These are phyloP conservation scores for Begonia fuchsioides DNA, from an alignment of 306 rosid genomes.

Conservation along the genomic window DNA sequence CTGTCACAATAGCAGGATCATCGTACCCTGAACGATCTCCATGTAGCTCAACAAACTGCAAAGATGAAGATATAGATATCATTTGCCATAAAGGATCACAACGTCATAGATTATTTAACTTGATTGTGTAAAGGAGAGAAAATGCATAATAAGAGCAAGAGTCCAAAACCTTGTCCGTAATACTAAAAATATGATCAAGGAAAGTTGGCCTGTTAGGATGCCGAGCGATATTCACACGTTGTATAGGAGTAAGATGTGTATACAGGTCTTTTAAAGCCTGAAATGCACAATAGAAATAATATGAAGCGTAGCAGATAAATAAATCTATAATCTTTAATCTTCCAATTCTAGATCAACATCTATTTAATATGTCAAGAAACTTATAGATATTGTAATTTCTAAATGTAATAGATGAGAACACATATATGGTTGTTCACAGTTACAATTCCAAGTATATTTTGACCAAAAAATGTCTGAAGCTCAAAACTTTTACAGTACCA, in stretches of 20 bases:
- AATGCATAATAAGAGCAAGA: background rate
- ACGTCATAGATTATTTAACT: too few relatives aligned
- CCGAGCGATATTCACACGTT: slow-evolving; percentile 33
- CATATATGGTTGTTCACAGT: background rate
- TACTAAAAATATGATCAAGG: slow-evolving; percentile 43
- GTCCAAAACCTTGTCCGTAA: slow-evolving; percentile 35
- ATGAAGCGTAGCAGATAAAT: background rate
- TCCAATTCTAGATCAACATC: background rate
- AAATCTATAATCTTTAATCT: background rate
- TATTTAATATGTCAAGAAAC: too few relatives aligned
- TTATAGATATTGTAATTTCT: too few relatives aligned
- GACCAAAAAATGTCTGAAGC: background rate
- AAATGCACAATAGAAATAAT: slow-evolving; percentile 7
- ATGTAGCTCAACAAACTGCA: slow-evolving; percentile 53
- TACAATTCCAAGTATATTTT: background rate
- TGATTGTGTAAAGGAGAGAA: background rate
- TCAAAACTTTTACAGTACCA: background rate
- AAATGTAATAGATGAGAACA: too few relatives aligned
- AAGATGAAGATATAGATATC: slow-evolving; percentile 1
- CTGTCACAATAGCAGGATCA: slow-evolving; percentile 56
- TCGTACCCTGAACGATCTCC: slow-evolving; percentile 58
- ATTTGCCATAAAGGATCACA: background rate
- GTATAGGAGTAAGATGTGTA: slow-evolving; percentile 40
- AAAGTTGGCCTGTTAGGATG: slow-evolving; percentile 60
- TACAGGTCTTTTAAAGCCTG: slow-evolving; percentile 46